Percentiles rank a stretch among this genome's conserved stretches.
Evolutionary conservation across 108 stramenopile species (phyloP).

Genomic region (Skeletonema costatum): DNA sequence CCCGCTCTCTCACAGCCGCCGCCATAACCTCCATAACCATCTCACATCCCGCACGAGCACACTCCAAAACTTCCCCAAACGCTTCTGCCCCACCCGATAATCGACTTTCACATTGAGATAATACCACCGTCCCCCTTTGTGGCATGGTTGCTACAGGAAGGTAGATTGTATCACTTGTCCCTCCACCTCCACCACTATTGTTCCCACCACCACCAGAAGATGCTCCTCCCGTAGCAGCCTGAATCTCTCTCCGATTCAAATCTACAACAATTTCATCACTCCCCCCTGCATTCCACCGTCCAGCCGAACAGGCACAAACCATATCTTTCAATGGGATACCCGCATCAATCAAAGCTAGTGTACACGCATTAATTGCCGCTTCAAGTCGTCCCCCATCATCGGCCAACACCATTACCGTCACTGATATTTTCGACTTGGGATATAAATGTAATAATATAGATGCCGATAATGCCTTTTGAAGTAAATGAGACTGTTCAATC

Average conservation of each 20-base stretch:
- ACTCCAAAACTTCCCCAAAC: conserved; percentile 73
- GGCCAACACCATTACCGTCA: conserved; percentile 70
- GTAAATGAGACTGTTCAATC: conserved; percentile 72
- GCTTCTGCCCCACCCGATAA: conserved; percentile 60
- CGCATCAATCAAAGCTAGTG: conserved; percentile 80
- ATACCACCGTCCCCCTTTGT: conserved; percentile 83
- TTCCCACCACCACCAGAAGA: conserved; percentile 44
- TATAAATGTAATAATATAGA: conserved; percentile 78
- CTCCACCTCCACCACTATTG: conserved; percentile 46
- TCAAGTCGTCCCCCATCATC: conserved; percentile 88
- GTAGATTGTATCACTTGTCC: conserved; percentile 65
- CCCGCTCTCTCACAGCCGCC: conserved; percentile 77
- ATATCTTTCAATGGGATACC: conserved; percentile 85
- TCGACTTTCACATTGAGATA: conserved; percentile 87
- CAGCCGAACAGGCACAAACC: conserved; percentile 85
- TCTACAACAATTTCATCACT: conserved; percentile 72
- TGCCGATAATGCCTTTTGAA: conserved; percentile 80
- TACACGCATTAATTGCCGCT: conserved; percentile 87
- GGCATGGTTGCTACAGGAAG: conserved; percentile 85
- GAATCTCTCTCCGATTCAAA: conserved; percentile 75
- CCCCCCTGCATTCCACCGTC: conserved; percentile 57
- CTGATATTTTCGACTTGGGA: conserved; percentile 75
- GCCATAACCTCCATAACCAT: conserved; percentile 83
- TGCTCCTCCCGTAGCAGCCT: conserved; percentile 39
- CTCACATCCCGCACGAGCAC: conserved; percentile 84